Evolutionary conservation across 73 alveolate species (phyloP), one percentile per base, ranked within the genome.

Genomic region (Tetrahymena thermophila): DNA sequence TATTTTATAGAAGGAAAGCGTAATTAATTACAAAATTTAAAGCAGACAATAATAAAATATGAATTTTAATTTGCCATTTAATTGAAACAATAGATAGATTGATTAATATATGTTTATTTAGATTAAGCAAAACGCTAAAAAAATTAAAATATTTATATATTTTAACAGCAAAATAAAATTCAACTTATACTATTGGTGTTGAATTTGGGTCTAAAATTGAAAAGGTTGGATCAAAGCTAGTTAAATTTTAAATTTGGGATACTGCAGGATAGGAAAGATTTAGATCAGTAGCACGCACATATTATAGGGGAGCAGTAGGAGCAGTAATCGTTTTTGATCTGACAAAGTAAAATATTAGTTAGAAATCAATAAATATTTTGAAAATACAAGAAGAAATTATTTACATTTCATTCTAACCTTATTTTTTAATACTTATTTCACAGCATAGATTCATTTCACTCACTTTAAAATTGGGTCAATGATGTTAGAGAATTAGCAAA

Each of bases 261-360:
- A 98, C 99, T 1, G 99, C 99, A 21, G 99, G 99, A 11, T 96
- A 98, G 83, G 99, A 98, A 93, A 94, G 96, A 25, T 96, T 95
- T 71, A 56, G 95, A 96, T 95, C 96, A 10, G 93, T 96, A 10
- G 94, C 96, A 19, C 84, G 96, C 38, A 85, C 96, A 93, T 96
- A 96, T 96, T 96, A 96, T 55, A 43, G 96, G 43, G 95, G 97
- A 35, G 96, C 97, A 31, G 95, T 94, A 35, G 98, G 97, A 23
- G 98, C 97, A 34, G 93, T 97, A 38, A 94, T 97, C 13, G 98
- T 97, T 83, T 96, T 93, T 93, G 98, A 96, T 93, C 43, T 96
- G 16, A 96, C 98, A 16, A 95, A 35, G 96, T 85, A 85, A 83
- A 43, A 56, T 16, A 28, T 38, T 9, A 35, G 10, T 58, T 43